Percentiles rank a stretch among this genome's conserved stretches.
Evolutionary conservation across 2,329 filamentous ascomycete species (phyloP).

Genomic region (Pseudomassariella vexata): DNA sequence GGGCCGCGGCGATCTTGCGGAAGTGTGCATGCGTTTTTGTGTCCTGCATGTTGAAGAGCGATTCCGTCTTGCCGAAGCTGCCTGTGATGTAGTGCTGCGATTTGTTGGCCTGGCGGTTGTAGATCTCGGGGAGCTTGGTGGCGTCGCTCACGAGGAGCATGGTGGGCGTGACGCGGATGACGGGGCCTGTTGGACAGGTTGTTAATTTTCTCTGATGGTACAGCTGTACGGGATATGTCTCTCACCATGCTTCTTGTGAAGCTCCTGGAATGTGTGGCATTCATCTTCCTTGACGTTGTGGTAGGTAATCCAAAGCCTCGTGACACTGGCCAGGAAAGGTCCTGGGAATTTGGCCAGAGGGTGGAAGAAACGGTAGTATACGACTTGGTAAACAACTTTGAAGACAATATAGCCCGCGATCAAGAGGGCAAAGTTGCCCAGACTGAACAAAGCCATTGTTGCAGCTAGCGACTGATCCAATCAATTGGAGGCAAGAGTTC

Average conservation of each 20-base stretch:
- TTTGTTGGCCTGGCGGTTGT: constrained; percentile 50
- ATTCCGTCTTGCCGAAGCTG: constrained; percentile 48
- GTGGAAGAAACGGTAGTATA: constrained; percentile 46
- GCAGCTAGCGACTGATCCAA: background rate
- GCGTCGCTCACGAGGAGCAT: constrained; percentile 48
- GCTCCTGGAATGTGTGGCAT: constrained; percentile 29
- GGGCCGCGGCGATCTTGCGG: constrained; percentile 47
- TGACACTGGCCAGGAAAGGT: constrained; percentile 48
- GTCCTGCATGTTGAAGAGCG: constrained; percentile 52
- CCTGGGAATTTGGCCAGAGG: constrained; percentile 47
- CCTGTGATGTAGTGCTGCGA: constrained; percentile 54
- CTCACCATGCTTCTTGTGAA: constrained; percentile 43
- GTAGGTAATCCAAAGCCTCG: constrained; percentile 47
- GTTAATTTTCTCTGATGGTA: constrained; percentile 1
- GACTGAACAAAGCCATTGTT: constrained; percentile 28
- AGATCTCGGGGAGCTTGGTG: constrained; percentile 49
- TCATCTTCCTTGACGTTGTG: constrained; percentile 44
- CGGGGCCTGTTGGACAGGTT: constrained; percentile 31
- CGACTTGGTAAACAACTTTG: constrained; percentile 36
- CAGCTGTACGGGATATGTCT: background rate
- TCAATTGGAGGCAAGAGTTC: no score
- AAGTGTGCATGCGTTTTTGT: constrained; percentile 42
- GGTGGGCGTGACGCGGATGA: constrained; percentile 47
- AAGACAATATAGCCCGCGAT: constrained; percentile 25
- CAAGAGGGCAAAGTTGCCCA: constrained; percentile 25